A percentile compares a stretch with the other conserved stretches of the same genome.
These are phyloP conservation scores for Carex parvula DNA, from an alignment of 176 grass and related monocot genomes.

Conservation along the genomic window DNA sequence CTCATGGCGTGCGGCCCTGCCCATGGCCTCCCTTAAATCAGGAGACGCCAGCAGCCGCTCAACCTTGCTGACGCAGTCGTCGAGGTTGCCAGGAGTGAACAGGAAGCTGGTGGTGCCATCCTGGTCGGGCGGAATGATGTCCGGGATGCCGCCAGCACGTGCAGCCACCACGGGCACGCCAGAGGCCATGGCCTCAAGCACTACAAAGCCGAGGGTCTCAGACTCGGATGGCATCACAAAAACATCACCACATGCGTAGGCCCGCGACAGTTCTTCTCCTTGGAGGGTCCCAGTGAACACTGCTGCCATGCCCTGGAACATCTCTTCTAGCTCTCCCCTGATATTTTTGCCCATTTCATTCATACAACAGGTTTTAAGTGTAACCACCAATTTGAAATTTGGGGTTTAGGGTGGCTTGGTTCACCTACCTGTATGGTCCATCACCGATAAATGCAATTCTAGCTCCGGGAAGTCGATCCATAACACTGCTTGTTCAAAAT, in stretches of 20 bases:
- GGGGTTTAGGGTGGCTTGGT: background rate
- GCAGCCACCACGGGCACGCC: slow-evolving; percentile 69
- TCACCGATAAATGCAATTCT: slow-evolving; percentile 92
- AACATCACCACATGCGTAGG: slow-evolving; percentile 65
- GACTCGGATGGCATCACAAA: slow-evolving; percentile 98
- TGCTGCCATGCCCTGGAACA: slow-evolving; percentile 64
- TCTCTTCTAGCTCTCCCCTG: slow-evolving; percentile 77
- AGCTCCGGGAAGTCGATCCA: slow-evolving; percentile 79
- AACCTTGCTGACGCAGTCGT: slow-evolving; percentile 68
- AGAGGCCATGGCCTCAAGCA: slow-evolving; percentile 91
- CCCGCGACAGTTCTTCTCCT: slow-evolving; percentile 76
- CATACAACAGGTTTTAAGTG: background rate
- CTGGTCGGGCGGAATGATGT: slow-evolving; percentile 72
- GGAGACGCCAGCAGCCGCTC: slow-evolving; percentile 35
- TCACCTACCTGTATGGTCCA: slow-evolving; percentile 81
- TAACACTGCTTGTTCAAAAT: slow-evolving; percentile 53
- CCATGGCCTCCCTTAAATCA: slow-evolving; percentile 62
- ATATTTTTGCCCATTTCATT: slow-evolving; percentile 1
- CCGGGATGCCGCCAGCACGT: slow-evolving; percentile 64
- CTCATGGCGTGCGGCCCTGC: slow-evolving; percentile 48
- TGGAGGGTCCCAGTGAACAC: slow-evolving; percentile 95
- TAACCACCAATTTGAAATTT: background rate
- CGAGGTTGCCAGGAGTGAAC: slow-evolving; percentile 57
- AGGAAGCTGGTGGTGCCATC: slow-evolving; percentile 83
- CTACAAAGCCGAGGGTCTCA: slow-evolving; percentile 74